Evolutionary conservation across 139 green algal genomes (phyloP).

Genomic region (Closterium sp.): DNA sequence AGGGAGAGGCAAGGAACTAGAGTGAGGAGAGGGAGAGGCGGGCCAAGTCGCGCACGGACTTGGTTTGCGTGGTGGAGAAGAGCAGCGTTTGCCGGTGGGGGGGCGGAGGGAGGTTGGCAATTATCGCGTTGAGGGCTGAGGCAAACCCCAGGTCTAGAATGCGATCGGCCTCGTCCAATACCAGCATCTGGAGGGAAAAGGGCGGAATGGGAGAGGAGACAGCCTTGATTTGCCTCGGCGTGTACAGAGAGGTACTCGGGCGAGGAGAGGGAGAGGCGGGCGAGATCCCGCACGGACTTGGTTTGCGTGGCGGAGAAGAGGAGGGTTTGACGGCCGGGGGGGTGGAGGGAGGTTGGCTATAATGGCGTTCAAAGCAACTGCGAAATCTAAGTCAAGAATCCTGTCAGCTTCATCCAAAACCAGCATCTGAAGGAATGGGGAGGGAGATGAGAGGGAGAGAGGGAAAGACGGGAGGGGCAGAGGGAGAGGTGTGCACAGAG

Average conservation of each 20-base stretch:
- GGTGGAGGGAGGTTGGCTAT: slow-evolving; percentile 81
- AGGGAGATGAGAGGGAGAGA: background rate
- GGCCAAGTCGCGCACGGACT: slow-evolving; percentile 72
- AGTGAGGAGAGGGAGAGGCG: slow-evolving; percentile 60
- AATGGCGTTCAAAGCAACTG: too few relatives aligned
- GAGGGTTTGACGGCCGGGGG: slow-evolving; percentile 79
- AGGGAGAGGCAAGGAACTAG: slow-evolving; percentile 47
- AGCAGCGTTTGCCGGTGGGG: slow-evolving; percentile 83
- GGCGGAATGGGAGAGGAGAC: too few relatives aligned
- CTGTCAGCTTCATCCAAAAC: slow-evolving; percentile 98
- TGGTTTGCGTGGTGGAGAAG: slow-evolving; percentile 78
- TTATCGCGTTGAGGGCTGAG: slow-evolving; percentile 85
- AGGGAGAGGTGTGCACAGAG: slow-evolving; percentile 52
- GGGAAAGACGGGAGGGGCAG: background rate
- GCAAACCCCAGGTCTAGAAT: slow-evolving; percentile 70
- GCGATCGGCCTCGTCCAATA: too few relatives aligned
- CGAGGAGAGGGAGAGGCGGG: slow-evolving; percentile 60
- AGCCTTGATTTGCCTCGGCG: too few relatives aligned
- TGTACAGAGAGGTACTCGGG: too few relatives aligned
- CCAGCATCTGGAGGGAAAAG: too few relatives aligned
- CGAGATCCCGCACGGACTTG: slow-evolving; percentile 73
- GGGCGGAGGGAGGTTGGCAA: slow-evolving; percentile 81
- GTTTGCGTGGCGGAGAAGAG: slow-evolving; percentile 87
- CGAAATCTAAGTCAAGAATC: slow-evolving; percentile 96
- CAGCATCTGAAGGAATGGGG: slow-evolving; percentile 67